These are phyloP conservation scores for Backusella tarrabulga DNA, from an alignment of 192 early-diverging fungal genomes.

Conservation along the genomic window DNA sequence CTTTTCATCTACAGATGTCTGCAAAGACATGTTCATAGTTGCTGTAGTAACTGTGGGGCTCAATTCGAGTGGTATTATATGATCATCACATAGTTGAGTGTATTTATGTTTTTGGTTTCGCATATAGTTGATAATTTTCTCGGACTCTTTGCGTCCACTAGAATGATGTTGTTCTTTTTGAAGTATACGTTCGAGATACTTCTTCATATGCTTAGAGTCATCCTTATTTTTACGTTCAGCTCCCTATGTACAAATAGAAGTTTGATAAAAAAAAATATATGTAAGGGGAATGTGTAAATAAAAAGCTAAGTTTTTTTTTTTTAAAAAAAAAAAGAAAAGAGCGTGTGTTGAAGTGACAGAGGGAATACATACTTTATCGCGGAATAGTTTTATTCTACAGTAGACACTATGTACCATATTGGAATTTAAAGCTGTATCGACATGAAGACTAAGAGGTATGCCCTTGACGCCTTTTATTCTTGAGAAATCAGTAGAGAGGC, in stretches of 20 bases:
- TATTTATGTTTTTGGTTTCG: neutral
- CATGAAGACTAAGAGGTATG: slow-evolving; percentile 56
- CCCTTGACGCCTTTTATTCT: slow-evolving; percentile 77
- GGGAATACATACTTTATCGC: slow-evolving; percentile 42
- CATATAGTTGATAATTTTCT: neutral
- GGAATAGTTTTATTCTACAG: slow-evolving; percentile 65
- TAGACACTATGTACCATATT: slow-evolving; percentile 47
- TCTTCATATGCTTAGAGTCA: slow-evolving; percentile 66
- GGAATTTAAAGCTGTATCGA: slow-evolving; percentile 28
- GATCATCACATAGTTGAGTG: neutral
- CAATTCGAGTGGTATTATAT: neutral
- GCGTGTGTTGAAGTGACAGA: neutral
- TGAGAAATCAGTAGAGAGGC: slow-evolving; percentile 74
- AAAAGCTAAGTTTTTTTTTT: too few relatives aligned
- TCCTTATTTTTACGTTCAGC: slow-evolving; percentile 79
- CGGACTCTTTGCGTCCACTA: neutral
- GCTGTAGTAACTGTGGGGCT: neutral
- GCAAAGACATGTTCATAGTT: neutral
- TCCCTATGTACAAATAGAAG: slow-evolving; percentile 39
- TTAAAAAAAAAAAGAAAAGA: too few relatives aligned
- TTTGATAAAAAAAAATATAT: neutral
- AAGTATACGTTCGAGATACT: slow-evolving; percentile 53
- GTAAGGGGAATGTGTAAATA: slow-evolving; percentile 5
- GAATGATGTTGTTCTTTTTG: slow-evolving; percentile 46
- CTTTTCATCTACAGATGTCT: neutral